These are phyloP conservation scores for Ophiostoma piceae DNA, from an alignment of 2,329 filamentous ascomycete genomes.

Conservation along the genomic window DNA sequence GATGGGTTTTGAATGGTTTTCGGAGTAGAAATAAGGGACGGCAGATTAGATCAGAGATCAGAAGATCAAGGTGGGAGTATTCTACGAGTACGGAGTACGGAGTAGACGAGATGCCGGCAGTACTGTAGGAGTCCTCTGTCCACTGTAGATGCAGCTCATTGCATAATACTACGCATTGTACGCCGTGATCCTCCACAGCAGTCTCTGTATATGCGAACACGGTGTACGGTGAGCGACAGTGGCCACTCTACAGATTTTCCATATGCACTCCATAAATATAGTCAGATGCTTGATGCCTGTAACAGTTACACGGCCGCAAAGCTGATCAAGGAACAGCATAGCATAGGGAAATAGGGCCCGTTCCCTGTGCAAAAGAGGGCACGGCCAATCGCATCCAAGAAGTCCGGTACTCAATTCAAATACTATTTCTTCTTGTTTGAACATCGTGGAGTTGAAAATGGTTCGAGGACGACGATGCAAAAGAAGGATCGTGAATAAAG, in stretches of 20 bases:
- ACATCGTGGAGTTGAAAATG: background rate
- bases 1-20: background rate
- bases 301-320: background rate
- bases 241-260: background rate
- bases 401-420: background rate
- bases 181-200: too few relatives aligned
- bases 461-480: background rate
- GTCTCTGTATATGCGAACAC: too few relatives aligned
- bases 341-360: background rate
- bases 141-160: too few relatives aligned
- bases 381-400: background rate
- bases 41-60: background rate
- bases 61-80: too few relatives aligned
- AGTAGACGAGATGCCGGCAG: background rate
- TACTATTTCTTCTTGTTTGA: background rate
- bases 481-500: background rate
- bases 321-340: background rate
- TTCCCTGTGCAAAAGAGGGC: background rate
- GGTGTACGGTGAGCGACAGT: background rate
- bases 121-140: background rate
- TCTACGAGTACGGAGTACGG: background rate
- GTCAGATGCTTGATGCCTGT: background rate
- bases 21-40: background rate
- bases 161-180: too few relatives aligned
- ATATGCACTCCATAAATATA: conserved; percentile 4